These are phyloP conservation scores for Anaeramoeba flamelloides DNA, from an alignment of 78 protist species.

Conservation along the genomic window DNA sequence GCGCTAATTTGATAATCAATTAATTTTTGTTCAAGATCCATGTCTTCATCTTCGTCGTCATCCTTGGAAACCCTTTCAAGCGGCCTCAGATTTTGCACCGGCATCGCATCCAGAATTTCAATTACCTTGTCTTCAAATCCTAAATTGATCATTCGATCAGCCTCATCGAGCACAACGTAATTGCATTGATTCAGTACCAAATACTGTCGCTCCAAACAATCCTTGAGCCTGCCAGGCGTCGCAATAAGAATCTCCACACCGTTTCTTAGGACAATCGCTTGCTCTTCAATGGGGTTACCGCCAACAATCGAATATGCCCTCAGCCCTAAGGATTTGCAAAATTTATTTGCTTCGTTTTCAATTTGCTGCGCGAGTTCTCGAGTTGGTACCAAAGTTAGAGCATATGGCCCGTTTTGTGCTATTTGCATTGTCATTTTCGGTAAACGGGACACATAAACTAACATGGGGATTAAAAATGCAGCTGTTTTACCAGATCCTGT, in stretches of 20 bases:
- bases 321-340: conserved; percentile 28
- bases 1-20: background rate
- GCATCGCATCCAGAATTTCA: conserved; percentile 17
- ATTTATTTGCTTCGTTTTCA: conserved; percentile 37
- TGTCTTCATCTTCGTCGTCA: background rate
- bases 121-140: conserved; percentile 55
- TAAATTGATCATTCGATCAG: conserved; percentile 66
- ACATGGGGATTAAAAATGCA: conserved; percentile 58
- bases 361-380: conserved; percentile 62
- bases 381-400: conserved; percentile 58
- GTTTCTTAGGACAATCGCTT: background rate
- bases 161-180: conserved; percentile 75
- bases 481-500: conserved; percentile 52
- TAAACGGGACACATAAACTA: conserved; percentile 19
- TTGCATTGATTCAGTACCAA: conserved; percentile 65
- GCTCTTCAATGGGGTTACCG: conserved; percentile 27
- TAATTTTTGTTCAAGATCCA: background rate
- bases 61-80: no score
- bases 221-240: conserved; percentile 71
- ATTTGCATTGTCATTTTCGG: conserved; percentile 32
- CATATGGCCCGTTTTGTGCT: conserved; percentile 51
- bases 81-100: background rate
- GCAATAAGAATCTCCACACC: conserved; percentile 42
- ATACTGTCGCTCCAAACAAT: conserved; percentile 52
- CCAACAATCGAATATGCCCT: conserved; percentile 50